phyloP scores from a whole-genome alignment of 208 protist species.

The Kentomonas sorsogonicus region DNA sequence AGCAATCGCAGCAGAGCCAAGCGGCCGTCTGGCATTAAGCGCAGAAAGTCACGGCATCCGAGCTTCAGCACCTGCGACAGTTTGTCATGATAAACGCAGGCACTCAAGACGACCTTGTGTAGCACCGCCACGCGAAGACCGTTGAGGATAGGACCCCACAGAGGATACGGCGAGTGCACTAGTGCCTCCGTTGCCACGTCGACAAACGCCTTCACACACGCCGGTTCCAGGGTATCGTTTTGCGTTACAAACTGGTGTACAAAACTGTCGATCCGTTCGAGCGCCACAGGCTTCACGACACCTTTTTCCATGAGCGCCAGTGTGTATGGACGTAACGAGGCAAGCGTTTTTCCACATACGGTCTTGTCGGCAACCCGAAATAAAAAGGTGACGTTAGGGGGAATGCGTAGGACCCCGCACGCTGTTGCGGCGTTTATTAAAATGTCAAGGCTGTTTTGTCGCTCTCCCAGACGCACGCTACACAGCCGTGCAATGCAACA shows the following conservation, averaged over 20 bases:
- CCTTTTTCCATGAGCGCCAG: conserved; percentile 28
- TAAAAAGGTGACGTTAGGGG: conserved; percentile 43
- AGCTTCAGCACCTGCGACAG: conserved; percentile 43
- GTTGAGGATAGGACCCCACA: conserved; percentile 76
- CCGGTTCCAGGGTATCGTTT: conserved; percentile 28
- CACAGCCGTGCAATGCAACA: conserved; percentile 26
- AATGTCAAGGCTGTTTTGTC: conserved; percentile 30
- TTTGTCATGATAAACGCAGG: conserved; percentile 36
- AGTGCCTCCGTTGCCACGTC: conserved; percentile 41
- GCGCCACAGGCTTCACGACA: conserved; percentile 19
- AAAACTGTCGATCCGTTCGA: conserved; percentile 19
- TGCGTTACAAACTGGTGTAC: conserved; percentile 20
- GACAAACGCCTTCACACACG: conserved; percentile 31
- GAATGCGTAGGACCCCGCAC: conserved; percentile 35
- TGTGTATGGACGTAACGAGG: conserved; percentile 37
- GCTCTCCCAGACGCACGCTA: conserved; percentile 28
- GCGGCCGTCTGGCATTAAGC: conserved; percentile 45
- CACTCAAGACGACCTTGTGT: conserved; percentile 42
- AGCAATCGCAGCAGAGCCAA: conserved; percentile 61
- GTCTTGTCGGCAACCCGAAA: conserved; percentile 37
- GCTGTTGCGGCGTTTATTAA: conserved; percentile 23
- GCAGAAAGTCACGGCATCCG: conserved; percentile 44
- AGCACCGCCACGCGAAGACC: conserved; percentile 60
- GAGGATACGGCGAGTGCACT: conserved; percentile 23
- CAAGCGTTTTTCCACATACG: conserved; percentile 17